Percentiles rank a stretch among this genome's conserved stretches.
Conservation (phyloP, 306 rosid species). For the Malus domestica region DNA sequence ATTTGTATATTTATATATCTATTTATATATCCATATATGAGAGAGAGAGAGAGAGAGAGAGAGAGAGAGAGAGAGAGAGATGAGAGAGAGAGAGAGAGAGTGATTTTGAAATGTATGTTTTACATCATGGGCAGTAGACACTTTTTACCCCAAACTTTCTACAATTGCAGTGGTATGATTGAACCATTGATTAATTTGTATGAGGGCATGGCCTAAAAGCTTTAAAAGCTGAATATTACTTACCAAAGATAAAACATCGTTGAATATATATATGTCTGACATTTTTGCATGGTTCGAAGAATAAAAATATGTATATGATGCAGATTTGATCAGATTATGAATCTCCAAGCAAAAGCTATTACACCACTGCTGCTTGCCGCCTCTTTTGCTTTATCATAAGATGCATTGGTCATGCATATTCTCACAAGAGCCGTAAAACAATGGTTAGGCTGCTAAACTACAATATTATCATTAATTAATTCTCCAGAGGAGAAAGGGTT, state of each 20-base stretch:
- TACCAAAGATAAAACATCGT: conserved; percentile 15
- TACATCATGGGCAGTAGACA: conserved; percentile 41
- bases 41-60: background rate
- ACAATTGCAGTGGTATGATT: conserved; percentile 64
- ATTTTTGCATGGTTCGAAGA: conserved; percentile 45
- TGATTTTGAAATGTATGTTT: conserved; percentile 8
- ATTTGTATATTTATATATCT: conserved; percentile 17
- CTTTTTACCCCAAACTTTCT: conserved; percentile 32
- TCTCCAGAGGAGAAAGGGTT: background rate
- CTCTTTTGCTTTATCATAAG: background rate
- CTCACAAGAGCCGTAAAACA: background rate
- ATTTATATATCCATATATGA: background rate
- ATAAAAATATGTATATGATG: conserved; percentile 4
- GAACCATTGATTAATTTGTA: conserved; percentile 49
- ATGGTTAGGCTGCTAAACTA: background rate
- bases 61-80: conserved; percentile 5
- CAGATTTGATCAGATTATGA: conserved; percentile 13
- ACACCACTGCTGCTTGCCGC: background rate
- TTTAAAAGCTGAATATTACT: background rate
- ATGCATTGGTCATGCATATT: background rate
- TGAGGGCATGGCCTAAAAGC: conserved; percentile 37
- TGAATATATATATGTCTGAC: conserved; percentile 38
- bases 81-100: background rate
- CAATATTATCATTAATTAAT: background rate
- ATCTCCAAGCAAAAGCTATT: background rate